Conservation (phyloP, 108 stramenopile genomes). For the Pseudonitzschia multiseries region DNA sequence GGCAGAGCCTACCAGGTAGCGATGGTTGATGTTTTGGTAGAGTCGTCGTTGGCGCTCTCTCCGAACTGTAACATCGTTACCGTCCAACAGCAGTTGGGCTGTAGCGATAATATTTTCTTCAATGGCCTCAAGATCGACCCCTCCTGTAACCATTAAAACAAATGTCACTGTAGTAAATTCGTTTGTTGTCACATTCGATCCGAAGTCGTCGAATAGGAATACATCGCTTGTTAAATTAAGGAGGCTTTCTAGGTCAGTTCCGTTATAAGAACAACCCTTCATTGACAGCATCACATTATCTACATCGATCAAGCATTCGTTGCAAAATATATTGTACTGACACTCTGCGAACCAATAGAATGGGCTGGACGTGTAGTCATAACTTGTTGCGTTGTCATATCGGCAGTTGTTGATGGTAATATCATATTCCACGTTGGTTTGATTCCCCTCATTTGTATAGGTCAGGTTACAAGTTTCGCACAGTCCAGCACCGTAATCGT, state of each 20-base stretch:
- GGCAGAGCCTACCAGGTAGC: neutral
- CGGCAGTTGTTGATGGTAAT: neutral
- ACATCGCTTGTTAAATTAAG: neutral
- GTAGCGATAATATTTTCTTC: neutral
- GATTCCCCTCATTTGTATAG: neutral
- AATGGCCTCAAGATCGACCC: neutral
- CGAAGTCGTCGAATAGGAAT: neutral
- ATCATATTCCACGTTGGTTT: neutral
- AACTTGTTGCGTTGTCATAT: neutral
- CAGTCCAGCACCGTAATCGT: neutral
- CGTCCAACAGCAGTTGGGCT: neutral
- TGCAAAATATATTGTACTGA: neutral
- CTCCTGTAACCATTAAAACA: neutral
- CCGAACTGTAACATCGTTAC: neutral
- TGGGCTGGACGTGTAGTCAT: neutral
- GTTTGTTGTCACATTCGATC: neutral
- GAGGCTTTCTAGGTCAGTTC: neutral
- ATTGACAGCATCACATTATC: neutral
- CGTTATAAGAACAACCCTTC: neutral
- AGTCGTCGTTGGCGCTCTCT: neutral
- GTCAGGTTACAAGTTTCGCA: neutral
- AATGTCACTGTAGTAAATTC: neutral
- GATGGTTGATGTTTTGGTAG: neutral
- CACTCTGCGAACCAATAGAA: neutral
- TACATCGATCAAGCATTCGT: neutral